These are phyloP conservation scores for Boletellus emodensis DNA, from an alignment of 768 basidiomycete species.

Conservation along the genomic window DNA sequence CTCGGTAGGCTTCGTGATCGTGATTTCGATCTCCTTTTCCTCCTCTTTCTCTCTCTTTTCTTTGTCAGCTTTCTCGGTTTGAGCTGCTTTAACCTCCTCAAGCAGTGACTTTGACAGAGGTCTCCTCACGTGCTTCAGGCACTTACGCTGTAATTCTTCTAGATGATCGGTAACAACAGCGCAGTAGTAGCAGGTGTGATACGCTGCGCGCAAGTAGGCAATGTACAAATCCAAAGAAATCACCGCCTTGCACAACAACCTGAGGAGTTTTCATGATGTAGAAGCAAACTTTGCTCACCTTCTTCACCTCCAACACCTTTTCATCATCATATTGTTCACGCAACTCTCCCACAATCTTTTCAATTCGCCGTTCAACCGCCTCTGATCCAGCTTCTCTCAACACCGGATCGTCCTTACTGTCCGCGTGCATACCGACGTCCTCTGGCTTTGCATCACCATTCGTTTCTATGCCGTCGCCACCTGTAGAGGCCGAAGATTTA, in stretches of 20 bases:
- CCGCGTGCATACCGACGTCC: conserved; percentile 34
- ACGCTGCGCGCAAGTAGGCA: conserved; percentile 88
- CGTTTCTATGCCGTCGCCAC: conserved; percentile 22
- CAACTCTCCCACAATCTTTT: conserved; percentile 69
- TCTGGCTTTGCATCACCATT: conserved; percentile 28
- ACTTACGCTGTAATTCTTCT: conserved; percentile 94
- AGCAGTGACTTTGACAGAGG: conserved; percentile 57
- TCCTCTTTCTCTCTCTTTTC: conserved; percentile 46
- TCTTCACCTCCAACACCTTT: conserved; percentile 62
- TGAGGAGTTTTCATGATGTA: conserved; percentile 16
- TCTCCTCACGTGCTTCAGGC: conserved; percentile 86
- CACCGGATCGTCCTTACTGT: conserved; percentile 44
- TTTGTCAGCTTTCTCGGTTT: conserved; percentile 43
- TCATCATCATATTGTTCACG: conserved; percentile 67
- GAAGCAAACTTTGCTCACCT: conserved; percentile 45
- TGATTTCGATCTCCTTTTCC: conserved; percentile 36
- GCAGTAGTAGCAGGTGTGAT: conserved; percentile 98
- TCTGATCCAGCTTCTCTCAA: conserved; percentile 65
- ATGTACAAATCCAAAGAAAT: conserved; percentile 89
- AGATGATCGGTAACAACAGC: conserved; percentile 86
- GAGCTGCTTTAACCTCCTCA: conserved; percentile 58
- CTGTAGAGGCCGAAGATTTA: conserved; percentile 23
- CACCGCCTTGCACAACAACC: conserved; percentile 49
- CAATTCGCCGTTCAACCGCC: conserved; percentile 78
- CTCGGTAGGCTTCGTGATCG: conserved; percentile 36